Base-by-base conservation (phyloP, 2,329 filamentous ascomycete genomes). In the Fusarium subtropicale region DNA sequence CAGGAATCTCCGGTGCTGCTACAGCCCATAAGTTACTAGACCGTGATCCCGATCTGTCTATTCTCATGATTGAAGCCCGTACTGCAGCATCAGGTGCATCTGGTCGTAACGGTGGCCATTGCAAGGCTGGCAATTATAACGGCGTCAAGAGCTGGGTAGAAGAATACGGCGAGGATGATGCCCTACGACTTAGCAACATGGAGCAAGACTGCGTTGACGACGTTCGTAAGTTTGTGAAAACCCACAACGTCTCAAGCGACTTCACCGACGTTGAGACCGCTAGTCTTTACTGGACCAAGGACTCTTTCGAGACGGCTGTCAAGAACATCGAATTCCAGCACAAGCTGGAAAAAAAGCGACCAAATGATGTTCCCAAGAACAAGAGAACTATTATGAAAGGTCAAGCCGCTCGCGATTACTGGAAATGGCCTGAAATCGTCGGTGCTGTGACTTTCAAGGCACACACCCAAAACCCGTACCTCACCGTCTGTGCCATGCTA, bases 21-120 rank as follows among this genome's bases (percentile, higher is more conserved):
- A 67, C 64, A 31, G 64, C 64, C 9, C 64, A 67, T 24, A 67
- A 67, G 30, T 7, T 67, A 8, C n/a, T 67, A 4, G 64, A 67
- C 26, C 28, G 64, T 5, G 63, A 67, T 4, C 30, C 63, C 7
- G 44, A 26, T 1, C 13, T 67, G 9, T 67, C 64, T 4, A 67
- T 67, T 3, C 10, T 67, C 15, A 67, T 67, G 64, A 30, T 67
- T 5, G 64, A 67, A 16, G 64, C 63, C 3, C 64, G 64, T 4
- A 54, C 64, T 1, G 64, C 64, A 12, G 64, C 64, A 36, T 67
- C 64, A 5, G 64, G 56, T 4, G 64, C 64, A 11, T 44, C 41
- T 0, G 64, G 64, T 7, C 64, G 64, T 1, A 67, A 67, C 0
- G 64, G 64, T 9, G 64, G 64, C 1, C 64, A 67, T 13, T 67